phyloP scores from a whole-genome alignment of 2,329 filamentous ascomycete genomes.

The Coniochaeta ligniaria region DNA sequence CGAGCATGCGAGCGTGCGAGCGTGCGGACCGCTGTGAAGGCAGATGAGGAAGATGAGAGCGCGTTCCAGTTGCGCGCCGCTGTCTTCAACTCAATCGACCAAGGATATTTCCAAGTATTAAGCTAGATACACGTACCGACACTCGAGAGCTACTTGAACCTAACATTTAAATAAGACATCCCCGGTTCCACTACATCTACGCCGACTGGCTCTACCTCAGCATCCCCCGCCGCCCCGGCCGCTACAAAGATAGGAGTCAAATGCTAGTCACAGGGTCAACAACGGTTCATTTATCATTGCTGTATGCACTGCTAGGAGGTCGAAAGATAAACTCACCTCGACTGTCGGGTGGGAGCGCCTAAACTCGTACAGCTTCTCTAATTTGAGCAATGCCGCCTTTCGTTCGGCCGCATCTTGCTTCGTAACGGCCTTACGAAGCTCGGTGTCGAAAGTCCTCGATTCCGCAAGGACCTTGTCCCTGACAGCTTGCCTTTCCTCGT shows the following conservation, averaged over 20 bases:
- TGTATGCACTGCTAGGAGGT: neutral
- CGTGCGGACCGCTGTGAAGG: too few species aligned
- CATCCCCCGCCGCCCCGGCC: constrained; percentile 13
- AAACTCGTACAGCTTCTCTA: constrained; percentile 11
- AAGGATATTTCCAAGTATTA: too few species aligned
- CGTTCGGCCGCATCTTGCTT: constrained; percentile 7
- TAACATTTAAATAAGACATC: constrained; percentile 16
- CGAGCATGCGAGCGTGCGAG: too few species aligned
- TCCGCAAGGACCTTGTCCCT: constrained; percentile 9
- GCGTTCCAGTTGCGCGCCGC: too few species aligned
- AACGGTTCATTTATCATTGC: neutral
- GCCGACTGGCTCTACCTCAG: constrained; percentile 8
- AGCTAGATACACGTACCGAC: too few species aligned
- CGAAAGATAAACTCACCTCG: constrained; percentile 5
- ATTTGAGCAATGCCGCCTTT: constrained; percentile 7
- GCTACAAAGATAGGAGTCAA: constrained; percentile 14
- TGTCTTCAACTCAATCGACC: too few species aligned
- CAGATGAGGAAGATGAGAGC: too few species aligned
- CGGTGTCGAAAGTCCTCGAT: constrained; percentile 12
- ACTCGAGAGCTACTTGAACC: constrained; percentile 10
- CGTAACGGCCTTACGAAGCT: constrained; percentile 9
- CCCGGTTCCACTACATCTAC: constrained; percentile 13
- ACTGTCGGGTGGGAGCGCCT: constrained; percentile 13
- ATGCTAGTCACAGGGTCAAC: constrained; percentile 6
- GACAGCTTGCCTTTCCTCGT: constrained; percentile 5